Percentiles rank a stretch among this genome's conserved stretches.
These are phyloP conservation scores for Zymoseptoria ardabiliae DNA, from an alignment of 2,329 filamentous ascomycete genomes.

Conservation along the genomic window DNA sequence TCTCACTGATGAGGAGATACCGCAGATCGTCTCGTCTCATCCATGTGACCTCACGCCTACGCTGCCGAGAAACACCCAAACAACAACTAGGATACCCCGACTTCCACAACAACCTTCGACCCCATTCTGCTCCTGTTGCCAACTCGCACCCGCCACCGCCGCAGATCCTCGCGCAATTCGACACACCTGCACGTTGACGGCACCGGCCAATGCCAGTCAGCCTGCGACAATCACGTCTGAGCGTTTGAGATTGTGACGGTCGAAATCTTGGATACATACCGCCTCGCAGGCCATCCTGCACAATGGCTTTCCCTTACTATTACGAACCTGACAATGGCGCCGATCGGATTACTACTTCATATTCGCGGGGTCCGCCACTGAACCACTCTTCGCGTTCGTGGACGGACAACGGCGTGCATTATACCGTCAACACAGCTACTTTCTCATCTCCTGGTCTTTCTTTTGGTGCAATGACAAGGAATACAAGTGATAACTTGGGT, in stretches of 20 bases:
- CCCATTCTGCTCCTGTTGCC: neutral
- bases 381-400: constrained; percentile 15
- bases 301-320: neutral
- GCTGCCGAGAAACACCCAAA: neutral
- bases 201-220: neutral
- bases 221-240: neutral
- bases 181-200: neutral
- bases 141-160: neutral
- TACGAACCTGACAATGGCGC: neutral
- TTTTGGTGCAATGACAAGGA: constrained; percentile 21
- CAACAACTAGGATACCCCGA: neutral
- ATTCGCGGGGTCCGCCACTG: neutral
- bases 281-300: neutral
- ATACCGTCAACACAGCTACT: constrained; percentile 23
- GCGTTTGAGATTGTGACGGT: neutral
- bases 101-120: neutral
- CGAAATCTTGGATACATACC: neutral
- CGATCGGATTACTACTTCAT: neutral
- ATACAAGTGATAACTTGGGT: constrained; percentile 7
- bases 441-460: constrained; percentile 21
- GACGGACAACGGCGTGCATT: constrained; percentile 22
- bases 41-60: neutral
- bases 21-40: too few relatives aligned
- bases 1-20: too few relatives aligned
- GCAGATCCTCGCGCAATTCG: neutral